Conservation (phyloP, 2,329 filamentous ascomycete genomes). For the Helotiales sp. region DNA sequence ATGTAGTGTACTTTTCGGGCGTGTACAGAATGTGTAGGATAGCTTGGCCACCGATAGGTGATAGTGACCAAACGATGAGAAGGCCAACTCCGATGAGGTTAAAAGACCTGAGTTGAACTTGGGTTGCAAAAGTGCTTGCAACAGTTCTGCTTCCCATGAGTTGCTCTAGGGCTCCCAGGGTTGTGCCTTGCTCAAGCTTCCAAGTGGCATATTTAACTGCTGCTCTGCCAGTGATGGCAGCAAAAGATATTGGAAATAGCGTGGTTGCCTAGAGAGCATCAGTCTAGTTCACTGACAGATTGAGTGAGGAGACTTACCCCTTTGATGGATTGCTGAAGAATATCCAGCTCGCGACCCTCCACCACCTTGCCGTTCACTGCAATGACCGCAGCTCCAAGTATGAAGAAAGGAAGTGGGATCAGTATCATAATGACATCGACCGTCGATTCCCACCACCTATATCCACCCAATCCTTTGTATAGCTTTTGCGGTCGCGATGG, state of each 20-base stretch:
- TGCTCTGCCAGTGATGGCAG: conserved; percentile 39
- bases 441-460: conserved; percentile 29
- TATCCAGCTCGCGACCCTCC: conserved; percentile 18
- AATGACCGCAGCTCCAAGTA: conserved; percentile 28
- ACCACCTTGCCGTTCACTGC: conserved; percentile 27
- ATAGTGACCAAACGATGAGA: conserved; percentile 41
- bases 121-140: conserved; percentile 37
- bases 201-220: conserved; percentile 37
- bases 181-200: conserved; percentile 40
- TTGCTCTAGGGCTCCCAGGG: conserved; percentile 40
- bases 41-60: conserved; percentile 43
- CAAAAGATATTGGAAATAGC: conserved; percentile 43
- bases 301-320: conserved; percentile 19
- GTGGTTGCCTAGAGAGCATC: conserved; percentile 31
- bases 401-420: conserved; percentile 33
- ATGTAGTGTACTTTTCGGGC: conserved; percentile 22
- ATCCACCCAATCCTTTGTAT: conserved; percentile 22
- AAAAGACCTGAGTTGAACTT: conserved; percentile 37
- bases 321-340: conserved; percentile 31
- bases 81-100: conserved; percentile 38
- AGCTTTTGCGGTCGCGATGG: conserved; percentile 31
- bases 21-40: conserved; percentile 36
- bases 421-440: conserved; percentile 30
- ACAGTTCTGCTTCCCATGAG: conserved; percentile 43
- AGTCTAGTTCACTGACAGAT: neutral